phyloP scores from a whole-genome alignment of 345 rosid species.

The Eucalyptus cloeziana region DNA sequence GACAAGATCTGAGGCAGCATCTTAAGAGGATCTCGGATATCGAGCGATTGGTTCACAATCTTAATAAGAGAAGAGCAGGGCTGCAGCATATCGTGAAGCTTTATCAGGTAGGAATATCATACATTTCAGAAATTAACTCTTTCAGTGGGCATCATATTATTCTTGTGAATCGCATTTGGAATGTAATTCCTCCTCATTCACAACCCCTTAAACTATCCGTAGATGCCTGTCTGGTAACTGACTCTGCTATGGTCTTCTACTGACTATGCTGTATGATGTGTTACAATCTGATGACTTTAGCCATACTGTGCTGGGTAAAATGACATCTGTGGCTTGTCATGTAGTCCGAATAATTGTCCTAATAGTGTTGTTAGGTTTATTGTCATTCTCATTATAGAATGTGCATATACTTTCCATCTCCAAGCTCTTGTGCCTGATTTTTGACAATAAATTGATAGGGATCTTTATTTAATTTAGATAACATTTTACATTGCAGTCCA shows the following conservation, averaged over 20 bases:
- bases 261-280: not conserved
- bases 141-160: not conserved
- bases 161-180: not conserved
- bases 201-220: not conserved
- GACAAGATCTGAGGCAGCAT: conserved; percentile 92
- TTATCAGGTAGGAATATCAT: conserved; percentile 50
- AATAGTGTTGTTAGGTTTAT: not conserved
- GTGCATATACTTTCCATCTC: not conserved
- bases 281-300: not conserved
- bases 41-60: conserved; percentile 55
- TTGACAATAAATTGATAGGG: not conserved
- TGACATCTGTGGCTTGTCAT: not conserved
- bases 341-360: not conserved
- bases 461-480: not conserved
- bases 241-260: not conserved
- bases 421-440: not conserved
- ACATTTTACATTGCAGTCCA: conserved; percentile 48
- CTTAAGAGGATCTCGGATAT: conserved; percentile 81
- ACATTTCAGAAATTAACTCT: not conserved
- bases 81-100: conserved; percentile 87
- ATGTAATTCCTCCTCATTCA: not conserved
- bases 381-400: not conserved
- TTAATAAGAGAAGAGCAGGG: conserved; percentile 64
- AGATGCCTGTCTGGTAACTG: not conserved
- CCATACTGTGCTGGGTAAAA: not conserved